A percentile compares a stretch with the other conserved stretches of the same genome.
Conservation (phyloP, 305 asterid species). For the Petunia hybrid region DNA sequence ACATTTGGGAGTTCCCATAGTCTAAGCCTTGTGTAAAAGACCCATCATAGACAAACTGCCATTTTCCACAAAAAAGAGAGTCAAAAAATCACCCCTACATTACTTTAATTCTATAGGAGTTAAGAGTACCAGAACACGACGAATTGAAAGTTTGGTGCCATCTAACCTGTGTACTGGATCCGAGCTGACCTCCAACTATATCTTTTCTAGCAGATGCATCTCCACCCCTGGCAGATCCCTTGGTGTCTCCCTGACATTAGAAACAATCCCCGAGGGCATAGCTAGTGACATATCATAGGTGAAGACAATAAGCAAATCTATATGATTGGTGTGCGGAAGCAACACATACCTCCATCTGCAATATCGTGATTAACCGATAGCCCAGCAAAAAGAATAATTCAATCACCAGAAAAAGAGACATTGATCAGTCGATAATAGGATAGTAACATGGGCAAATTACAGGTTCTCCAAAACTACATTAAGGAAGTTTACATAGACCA, state of each 20-base stretch:
- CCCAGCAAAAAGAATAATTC: slow-evolving; percentile 26
- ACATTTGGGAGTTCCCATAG: slow-evolving; percentile 32
- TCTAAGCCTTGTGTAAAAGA: slow-evolving; percentile 29
- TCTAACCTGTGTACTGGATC: slow-evolving; percentile 8
- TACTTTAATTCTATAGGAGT: background rate
- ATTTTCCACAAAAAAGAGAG: background rate
- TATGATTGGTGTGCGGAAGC: slow-evolving; percentile 26
- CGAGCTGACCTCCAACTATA: slow-evolving; percentile 17
- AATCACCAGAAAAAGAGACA: slow-evolving; percentile 24
- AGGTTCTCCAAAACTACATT: slow-evolving; percentile 13
- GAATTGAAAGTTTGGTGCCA: background rate
- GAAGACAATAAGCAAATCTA: background rate
- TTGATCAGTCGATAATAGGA: slow-evolving; percentile 21
- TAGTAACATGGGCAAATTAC: background rate
- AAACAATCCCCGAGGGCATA: slow-evolving; percentile 32
- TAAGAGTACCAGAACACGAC: background rate
- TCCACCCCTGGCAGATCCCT: slow-evolving; percentile 61
- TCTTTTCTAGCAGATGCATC: slow-evolving; percentile 46
- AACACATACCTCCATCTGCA: slow-evolving; percentile 61
- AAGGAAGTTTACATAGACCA: background rate
- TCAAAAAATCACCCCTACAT: slow-evolving; percentile 18
- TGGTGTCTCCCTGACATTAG: slow-evolving; percentile 59
- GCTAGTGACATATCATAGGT: slow-evolving; percentile 33
- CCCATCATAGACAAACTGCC: slow-evolving; percentile 32
- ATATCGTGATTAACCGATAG: slow-evolving; percentile 32